Percentiles rank a stretch among this genome's conserved stretches.
phyloP scores from a whole-genome alignment of 2,329 filamentous ascomycete genomes.

The Alternaria metachromatica region DNA sequence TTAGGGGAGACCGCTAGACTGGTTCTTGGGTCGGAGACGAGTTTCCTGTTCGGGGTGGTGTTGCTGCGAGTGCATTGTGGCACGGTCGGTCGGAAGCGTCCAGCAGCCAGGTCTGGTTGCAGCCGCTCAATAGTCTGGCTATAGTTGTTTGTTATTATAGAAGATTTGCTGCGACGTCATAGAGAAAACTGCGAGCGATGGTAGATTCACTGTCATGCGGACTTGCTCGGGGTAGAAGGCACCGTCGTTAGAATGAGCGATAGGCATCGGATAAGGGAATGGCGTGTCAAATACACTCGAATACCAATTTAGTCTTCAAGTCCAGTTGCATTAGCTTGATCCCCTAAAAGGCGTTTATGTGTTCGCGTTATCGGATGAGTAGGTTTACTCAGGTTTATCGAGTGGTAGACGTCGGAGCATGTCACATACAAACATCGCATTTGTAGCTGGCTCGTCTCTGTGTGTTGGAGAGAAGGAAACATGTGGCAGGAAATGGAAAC shows the following conservation, averaged over 20 bases:
- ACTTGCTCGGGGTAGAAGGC: background rate
- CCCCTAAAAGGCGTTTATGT: background rate
- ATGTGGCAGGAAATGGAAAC: background rate
- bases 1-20: background rate
- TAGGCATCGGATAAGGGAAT: background rate
- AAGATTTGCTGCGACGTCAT: background rate
- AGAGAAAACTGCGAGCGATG: background rate
- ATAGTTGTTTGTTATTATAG: background rate
- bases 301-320: background rate
- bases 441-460: background rate
- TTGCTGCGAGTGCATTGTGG: background rate
- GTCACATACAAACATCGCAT: background rate
- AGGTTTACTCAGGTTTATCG: background rate
- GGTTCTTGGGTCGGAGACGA: background rate
- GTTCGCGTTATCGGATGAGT: background rate
- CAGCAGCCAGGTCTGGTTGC: background rate
- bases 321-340: background rate
- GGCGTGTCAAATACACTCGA: background rate
- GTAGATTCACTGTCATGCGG: no score
- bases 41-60: background rate
- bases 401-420: background rate
- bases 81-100: background rate
- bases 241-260: background rate
- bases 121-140: background rate
- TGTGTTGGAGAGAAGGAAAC: background rate